A percentile compares a stretch with the other conserved stretches of the same genome.
These are phyloP conservation scores for Linum tenue DNA, from an alignment of 345 rosid genomes.

Conservation along the genomic window DNA sequence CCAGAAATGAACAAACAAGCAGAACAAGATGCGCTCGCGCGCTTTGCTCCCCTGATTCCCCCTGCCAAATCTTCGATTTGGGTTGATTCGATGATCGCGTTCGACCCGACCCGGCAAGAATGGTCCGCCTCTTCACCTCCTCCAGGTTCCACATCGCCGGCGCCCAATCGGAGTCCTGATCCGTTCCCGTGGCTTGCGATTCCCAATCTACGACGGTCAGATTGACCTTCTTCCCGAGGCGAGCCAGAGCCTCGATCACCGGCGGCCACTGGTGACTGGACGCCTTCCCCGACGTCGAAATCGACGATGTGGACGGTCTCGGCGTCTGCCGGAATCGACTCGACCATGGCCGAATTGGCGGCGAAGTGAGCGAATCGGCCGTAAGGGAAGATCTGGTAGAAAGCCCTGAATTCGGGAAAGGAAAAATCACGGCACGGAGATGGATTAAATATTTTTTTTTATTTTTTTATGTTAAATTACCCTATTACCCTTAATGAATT, in stretches of 20 bases:
- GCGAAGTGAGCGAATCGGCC: constrained; percentile 45
- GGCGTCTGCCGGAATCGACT: constrained; percentile 25
- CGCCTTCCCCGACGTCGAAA: constrained; percentile 38
- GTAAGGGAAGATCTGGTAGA: constrained; percentile 40
- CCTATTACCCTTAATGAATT: too few relatives aligned
- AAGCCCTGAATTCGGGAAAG: constrained; percentile 30
- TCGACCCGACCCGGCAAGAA: too few relatives aligned
- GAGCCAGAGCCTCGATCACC: constrained; percentile 29
- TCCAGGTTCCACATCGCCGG: too few relatives aligned
- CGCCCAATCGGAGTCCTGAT: too few relatives aligned
- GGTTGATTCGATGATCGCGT: too few relatives aligned
- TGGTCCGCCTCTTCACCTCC: too few relatives aligned
- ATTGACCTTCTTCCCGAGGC: constrained; percentile 16
- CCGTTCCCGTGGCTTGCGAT: background rate
- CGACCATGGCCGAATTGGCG: constrained; percentile 39
- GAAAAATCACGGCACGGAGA: too few relatives aligned
- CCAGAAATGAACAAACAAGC: background rate
- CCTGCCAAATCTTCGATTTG: too few relatives aligned
- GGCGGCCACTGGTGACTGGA: constrained; percentile 56
- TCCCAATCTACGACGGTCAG: constrained; percentile 28
- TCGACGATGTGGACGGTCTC: constrained; percentile 37
- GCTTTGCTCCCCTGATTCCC: too few relatives aligned
- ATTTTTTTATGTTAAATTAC: too few relatives aligned
- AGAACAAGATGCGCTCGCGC: constrained; percentile 5
- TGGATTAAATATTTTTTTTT: too few relatives aligned